Evolutionary conservation across 2,329 filamentous ascomycete species (phyloP).

Genomic region (Aspergillus tubingensis): DNA sequence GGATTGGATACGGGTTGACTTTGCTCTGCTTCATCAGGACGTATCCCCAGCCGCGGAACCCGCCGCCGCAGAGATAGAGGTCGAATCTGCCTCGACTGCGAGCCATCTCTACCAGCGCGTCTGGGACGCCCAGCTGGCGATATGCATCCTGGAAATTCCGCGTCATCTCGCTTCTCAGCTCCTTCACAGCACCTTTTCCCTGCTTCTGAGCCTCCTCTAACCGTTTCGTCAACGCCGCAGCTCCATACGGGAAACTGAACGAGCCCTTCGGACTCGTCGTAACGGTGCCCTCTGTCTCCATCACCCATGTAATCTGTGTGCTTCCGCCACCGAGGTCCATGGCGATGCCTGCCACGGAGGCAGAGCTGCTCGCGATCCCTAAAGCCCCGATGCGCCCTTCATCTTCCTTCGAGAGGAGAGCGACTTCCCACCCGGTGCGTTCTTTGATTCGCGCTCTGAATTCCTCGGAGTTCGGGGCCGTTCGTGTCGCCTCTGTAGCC

Average conservation of each 20-base stretch:
- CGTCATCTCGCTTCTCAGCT: slow-evolving; percentile 58
- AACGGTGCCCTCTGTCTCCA: slow-evolving; percentile 53
- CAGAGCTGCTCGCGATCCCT: slow-evolving; percentile 76
- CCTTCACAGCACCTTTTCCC: slow-evolving; percentile 50
- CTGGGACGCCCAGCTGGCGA: slow-evolving; percentile 57
- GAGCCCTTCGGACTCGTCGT: slow-evolving; percentile 56
- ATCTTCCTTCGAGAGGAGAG: slow-evolving; percentile 73
- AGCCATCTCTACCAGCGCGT: slow-evolving; percentile 49
- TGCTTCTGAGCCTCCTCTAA: slow-evolving; percentile 51
- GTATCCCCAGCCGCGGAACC: slow-evolving; percentile 88
- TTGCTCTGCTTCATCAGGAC: slow-evolving; percentile 77
- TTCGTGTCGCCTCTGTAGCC: slow-evolving; percentile 86
- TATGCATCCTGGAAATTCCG: slow-evolving; percentile 63
- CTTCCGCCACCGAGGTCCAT: slow-evolving; percentile 83
- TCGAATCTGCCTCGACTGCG: slow-evolving; percentile 57
- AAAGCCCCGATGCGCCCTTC: slow-evolving; percentile 82
- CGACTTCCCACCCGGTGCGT: slow-evolving; percentile 67
- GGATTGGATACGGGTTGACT: slow-evolving; percentile 77
- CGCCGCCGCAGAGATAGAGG: slow-evolving; percentile 84
- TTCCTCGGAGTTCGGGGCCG: slow-evolving; percentile 69
- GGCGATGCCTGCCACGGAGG: slow-evolving; percentile 71
- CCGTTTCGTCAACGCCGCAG: slow-evolving; percentile 63
- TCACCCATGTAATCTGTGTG: slow-evolving; percentile 70
- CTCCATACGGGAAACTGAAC: slow-evolving; percentile 69
- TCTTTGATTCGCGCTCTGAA: slow-evolving; percentile 67